These are phyloP conservation scores for Austroboletus novae-zelandiae DNA, from an alignment of 1,284 basidiomycete species.

Conservation along the genomic window DNA sequence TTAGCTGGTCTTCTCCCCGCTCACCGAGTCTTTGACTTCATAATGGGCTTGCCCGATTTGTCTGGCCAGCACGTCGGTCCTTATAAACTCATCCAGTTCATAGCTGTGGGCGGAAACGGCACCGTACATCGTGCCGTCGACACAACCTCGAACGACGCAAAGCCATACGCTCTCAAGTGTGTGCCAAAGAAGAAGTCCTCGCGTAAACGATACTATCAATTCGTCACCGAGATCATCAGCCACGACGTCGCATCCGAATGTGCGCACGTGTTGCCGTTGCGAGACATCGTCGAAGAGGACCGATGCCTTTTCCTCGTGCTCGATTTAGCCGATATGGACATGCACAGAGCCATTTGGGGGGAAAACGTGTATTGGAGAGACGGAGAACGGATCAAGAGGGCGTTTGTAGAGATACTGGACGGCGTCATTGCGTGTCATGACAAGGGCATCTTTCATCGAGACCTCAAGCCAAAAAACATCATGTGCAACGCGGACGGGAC, in stretches of 20 bases:
- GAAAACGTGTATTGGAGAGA: slow-evolving; percentile 43
- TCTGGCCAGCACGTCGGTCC: no score
- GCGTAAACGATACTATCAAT: background rate
- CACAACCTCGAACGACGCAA: background rate
- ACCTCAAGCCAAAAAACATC: slow-evolving; percentile 89
- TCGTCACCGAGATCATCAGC: slow-evolving; percentile 36
- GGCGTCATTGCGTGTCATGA: slow-evolving; percentile 72
- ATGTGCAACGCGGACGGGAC: slow-evolving; percentile 60
- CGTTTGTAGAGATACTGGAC: slow-evolving; percentile 75
- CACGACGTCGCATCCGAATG: slow-evolving; percentile 53
- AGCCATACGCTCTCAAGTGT: background rate
- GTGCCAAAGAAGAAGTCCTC: background rate
- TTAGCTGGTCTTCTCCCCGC: no score
- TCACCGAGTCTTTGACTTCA: no score
- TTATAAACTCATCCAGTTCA: no score
- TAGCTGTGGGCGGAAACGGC: background rate
- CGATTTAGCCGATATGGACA: slow-evolving; percentile 61
- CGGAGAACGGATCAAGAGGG: slow-evolving; percentile 55
- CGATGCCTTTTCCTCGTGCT: slow-evolving; percentile 55
- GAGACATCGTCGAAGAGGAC: slow-evolving; percentile 51
- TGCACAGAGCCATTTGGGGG: slow-evolving; percentile 50
- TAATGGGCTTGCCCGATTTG: no score
- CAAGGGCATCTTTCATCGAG: slow-evolving; percentile 78
- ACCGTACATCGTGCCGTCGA: background rate
- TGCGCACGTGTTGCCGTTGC: slow-evolving; percentile 49